phyloP scores from a whole-genome alignment of 202 grass and related monocot species.

The Bolboschoenoplectus hybrid region DNA sequence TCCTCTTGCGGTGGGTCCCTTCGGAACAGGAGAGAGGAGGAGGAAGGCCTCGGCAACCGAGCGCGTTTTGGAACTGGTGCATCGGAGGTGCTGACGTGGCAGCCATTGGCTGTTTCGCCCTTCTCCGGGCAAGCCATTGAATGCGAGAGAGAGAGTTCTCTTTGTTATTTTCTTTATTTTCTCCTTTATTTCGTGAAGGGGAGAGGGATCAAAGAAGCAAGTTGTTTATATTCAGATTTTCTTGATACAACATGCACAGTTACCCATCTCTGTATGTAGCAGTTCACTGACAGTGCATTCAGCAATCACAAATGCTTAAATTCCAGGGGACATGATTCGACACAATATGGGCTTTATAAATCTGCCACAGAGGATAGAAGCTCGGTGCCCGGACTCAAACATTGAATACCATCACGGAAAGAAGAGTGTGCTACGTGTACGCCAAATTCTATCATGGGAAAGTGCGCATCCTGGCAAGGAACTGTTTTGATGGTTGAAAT shows the following conservation, averaged over 20 bases:
- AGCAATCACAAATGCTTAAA: too few relatives aligned
- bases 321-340: too few relatives aligned
- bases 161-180: background rate
- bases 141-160: background rate
- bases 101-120: slow-evolving; percentile 45
- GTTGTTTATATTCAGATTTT: too few relatives aligned
- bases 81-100: slow-evolving; percentile 41
- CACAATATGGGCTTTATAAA: background rate
- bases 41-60: slow-evolving; percentile 10
- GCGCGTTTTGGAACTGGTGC: slow-evolving; percentile 4
- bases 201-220: too few relatives aligned
- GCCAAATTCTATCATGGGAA: background rate
- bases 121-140: slow-evolving; percentile 33
- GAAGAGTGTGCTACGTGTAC: background rate
- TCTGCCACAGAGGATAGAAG: background rate
- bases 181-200: background rate
- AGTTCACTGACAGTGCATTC: background rate
- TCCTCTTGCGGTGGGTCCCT: slow-evolving; percentile 30
- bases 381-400: background rate
- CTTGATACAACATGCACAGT: too few relatives aligned
- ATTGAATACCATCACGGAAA: background rate
- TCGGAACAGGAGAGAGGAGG: slow-evolving; percentile 17
- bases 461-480: background rate
- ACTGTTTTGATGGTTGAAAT: background rate
- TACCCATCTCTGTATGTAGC: background rate